Base-by-base conservation (phyloP, 2,329 filamentous ascomycete genomes). In the Calonectria multiphialidica region DNA sequence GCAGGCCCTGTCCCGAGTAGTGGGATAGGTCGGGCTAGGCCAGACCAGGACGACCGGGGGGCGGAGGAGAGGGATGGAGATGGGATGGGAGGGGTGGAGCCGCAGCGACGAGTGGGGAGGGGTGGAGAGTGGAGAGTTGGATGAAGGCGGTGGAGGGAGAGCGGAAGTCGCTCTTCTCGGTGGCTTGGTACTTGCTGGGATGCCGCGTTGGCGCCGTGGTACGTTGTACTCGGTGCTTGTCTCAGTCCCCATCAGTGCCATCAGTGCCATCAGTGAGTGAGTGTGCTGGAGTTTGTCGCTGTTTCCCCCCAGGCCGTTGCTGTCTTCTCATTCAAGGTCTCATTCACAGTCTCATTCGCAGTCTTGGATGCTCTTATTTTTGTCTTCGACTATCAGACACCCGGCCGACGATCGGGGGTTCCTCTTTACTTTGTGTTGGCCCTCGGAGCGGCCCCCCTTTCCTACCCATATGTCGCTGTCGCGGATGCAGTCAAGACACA, bases 81-180 rank as follows among this genome's bases (percentile, higher is more conserved):
- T 61, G 35, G 35, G 57, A 61, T 61, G 57, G 57, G 57, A 45
- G 37, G 57, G 57, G 42, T 62, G 57, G 57, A 62, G 53, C 62
- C 47, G 62, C 30, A 66, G 37, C 16, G 62, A 33, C 23, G 21
- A 53, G 33, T 53, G 47, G 62, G 21, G 33, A 37, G 23, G 42
- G 33, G 33, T 49, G 62, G 62, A 37, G 44, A 49, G 62, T 62
- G 57, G 57, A 45, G 62, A 50, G 44, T 53, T 49, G 62, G 59
- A 66, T 70, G 68, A 63, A 70, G 67, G 67, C 67, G 67, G 67
- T 69, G 67, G 67, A 69, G 67, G 57, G 61, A 45, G 49, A 65
- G 45, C 62, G 67, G 67, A 70, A 65, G 67, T 70, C 67, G 61
- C 67, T 65, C 10, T 40, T 63, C 37, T 65, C 16, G 47, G 67